Conservation (phyloP, 1,139 yeast species). For the Ogataea hybrid region DNA sequence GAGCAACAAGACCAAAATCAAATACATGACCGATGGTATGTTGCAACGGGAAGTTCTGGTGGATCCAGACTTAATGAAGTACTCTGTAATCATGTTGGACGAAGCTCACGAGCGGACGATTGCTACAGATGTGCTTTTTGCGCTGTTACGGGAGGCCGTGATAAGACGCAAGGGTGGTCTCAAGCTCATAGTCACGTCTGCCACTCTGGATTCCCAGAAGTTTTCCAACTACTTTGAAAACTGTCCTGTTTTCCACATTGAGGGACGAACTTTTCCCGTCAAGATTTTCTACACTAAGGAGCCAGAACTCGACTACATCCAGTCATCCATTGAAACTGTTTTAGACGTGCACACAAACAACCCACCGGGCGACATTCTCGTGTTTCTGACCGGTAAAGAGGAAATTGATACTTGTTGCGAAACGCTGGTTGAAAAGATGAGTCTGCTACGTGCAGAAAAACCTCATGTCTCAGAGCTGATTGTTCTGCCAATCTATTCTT, state of each 20-base stretch:
- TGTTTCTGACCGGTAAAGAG: constrained; percentile 87
- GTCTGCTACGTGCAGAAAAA: constrained; percentile 50
- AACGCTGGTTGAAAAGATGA: constrained; percentile 62
- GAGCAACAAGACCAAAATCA: constrained; percentile 52
- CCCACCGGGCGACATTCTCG: constrained; percentile 80
- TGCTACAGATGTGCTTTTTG: constrained; percentile 90
- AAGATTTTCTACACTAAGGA: constrained; percentile 72
- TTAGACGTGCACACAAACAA: constrained; percentile 80
- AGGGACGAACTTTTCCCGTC: constrained; percentile 90
- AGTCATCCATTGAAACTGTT: constrained; percentile 77
- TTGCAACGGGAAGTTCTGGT: constrained; percentile 75
- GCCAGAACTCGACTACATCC: constrained; percentile 84
- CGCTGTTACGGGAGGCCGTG: constrained; percentile 70
- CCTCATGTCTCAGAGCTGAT: constrained; percentile 62
- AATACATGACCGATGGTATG: constrained; percentile 93
- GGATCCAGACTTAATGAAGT: constrained; percentile 70
- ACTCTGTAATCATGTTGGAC: constrained; percentile 85
- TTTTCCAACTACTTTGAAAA: constrained; percentile 73
- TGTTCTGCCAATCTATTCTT: constrained; percentile 84
- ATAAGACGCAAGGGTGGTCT: constrained; percentile 67
- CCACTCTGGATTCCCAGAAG: constrained; percentile 83
- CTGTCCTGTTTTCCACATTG: constrained; percentile 81
- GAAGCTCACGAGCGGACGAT: constrained; percentile 97
- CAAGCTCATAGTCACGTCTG: constrained; percentile 83
- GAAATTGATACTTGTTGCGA: constrained; percentile 92